Evolutionary conservation across 129 eudicot genomes (phyloP), one percentile per base, ranked within the genome.

Genomic region (Scalesia atractyloides): DNA sequence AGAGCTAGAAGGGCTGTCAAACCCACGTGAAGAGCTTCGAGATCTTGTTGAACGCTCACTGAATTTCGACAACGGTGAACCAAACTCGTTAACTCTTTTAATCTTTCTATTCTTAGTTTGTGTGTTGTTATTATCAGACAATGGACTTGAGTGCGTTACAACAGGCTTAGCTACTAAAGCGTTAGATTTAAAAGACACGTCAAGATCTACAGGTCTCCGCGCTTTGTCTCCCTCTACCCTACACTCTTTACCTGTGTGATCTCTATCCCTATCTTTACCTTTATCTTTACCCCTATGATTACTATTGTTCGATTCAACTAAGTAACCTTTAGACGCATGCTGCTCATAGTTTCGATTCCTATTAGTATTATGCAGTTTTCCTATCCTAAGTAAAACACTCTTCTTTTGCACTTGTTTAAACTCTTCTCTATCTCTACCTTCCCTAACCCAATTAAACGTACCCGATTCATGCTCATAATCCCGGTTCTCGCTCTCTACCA

Each of bases 101-200:
- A n/a, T 26, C 56, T 76, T 83, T 54, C 74, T 74, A 80, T 72
- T 73, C 66, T 82, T 81, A 73, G 73, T 73, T 9, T 80, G 81
- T 15, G 82, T 52, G 67, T 48, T 14, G 46, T 51, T 73, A 43
- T 30, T 64, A 68, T 76, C 81, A 11, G 70, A 70, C 17, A 20
- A 69, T 4, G 90, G 84, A 75, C 84, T 81, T 4, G 86, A 68
- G 37, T 91, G 86, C 2, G 88, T 57, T 73, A 76, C 78, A 76
- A 85, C 78, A 77, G 95, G 86, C 84, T 89, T 87, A 18, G 98
- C 98, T 15, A 92, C 85, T 41, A 93, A 72, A 36, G 83, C 82
- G 79, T 89, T 92, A 24, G 96, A 89, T 62, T 87, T 87, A 69
- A 92, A 92, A 30, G 91, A 82, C 57, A 92, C 88, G 54, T 85